These are phyloP conservation scores for Leucaena leucocephala DNA, from an alignment of 306 rosid species.

Conservation along the genomic window DNA sequence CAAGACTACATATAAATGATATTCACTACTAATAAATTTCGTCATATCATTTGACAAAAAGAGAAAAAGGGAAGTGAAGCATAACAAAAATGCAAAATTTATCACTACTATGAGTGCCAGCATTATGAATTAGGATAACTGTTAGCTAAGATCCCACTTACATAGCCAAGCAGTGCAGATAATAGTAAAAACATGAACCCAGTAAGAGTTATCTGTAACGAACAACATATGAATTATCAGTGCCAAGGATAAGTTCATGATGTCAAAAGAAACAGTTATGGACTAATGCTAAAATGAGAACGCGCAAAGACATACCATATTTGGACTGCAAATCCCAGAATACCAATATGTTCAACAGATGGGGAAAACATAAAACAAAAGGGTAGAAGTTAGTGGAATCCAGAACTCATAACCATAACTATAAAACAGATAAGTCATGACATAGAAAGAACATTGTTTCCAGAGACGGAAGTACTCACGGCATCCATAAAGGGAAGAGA, in stretches of 20 bases:
- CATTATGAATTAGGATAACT: constrained; percentile 24
- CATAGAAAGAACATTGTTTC: constrained; percentile 13
- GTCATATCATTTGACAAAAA: constrained; percentile 19
- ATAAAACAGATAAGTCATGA: constrained; percentile 14
- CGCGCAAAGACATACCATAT: constrained; percentile 64
- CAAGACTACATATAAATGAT: constrained; percentile 11
- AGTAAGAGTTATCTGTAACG: constrained; percentile 75
- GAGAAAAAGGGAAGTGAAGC: constrained; percentile 12
- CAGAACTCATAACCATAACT: constrained; percentile 4
- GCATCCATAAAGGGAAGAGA: constrained; percentile 94
- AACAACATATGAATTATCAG: constrained; percentile 41
- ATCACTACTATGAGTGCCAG: constrained; percentile 31
- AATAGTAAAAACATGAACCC: constrained; percentile 81
- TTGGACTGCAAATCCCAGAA: constrained; percentile 66
- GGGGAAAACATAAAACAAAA: constrained; percentile 27
- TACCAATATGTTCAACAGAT: constrained; percentile 28
- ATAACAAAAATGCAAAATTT: constrained; percentile 3
- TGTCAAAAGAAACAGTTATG: constrained; percentile 23
- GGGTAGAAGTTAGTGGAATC: constrained; percentile 44
- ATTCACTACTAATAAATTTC: constrained; percentile 22
- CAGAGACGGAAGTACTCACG: constrained; percentile 60
- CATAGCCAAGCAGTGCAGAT: constrained; percentile 88
- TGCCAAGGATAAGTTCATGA: constrained; percentile 22
- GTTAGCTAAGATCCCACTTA: constrained; percentile 53
- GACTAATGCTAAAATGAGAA: constrained; percentile 25